Evolutionary conservation across 2,329 filamentous ascomycete genomes (phyloP).

Genomic region (Pseudophaeomoniella oleicola): DNA sequence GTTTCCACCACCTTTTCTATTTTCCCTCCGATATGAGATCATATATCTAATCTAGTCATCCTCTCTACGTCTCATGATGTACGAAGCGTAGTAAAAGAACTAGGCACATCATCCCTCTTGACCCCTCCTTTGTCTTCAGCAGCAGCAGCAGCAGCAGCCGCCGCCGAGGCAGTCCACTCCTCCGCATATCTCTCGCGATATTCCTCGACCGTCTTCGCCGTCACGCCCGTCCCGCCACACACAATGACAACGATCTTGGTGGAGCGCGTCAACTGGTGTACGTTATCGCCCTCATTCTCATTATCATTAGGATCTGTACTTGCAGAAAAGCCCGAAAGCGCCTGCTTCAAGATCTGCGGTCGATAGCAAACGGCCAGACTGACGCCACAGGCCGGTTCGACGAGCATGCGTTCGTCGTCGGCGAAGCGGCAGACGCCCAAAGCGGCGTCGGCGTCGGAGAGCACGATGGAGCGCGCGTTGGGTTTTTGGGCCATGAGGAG

Average conservation of each 20-base stretch:
- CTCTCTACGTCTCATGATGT: no score
- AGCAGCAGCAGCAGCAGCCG: neutral
- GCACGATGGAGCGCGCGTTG: slow-evolving; percentile 44
- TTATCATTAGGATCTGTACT: no score
- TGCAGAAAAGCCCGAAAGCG: slow-evolving; percentile 5
- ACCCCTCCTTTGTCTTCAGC: no score
- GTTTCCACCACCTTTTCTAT: no score
- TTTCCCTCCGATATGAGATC: no score
- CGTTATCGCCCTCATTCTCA: no score
- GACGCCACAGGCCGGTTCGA: slow-evolving; percentile 77
- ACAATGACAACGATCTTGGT: slow-evolving; percentile 22
- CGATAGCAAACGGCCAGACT: slow-evolving; percentile 38
- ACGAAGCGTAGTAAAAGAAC: neutral
- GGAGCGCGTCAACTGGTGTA: slow-evolving; percentile 14
- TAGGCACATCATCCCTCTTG: neutral
- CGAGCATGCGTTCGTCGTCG: slow-evolving; percentile 66
- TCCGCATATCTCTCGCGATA: slow-evolving; percentile 28
- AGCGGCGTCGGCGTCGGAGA: slow-evolving; percentile 65
- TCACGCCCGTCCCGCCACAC: slow-evolving; percentile 34
- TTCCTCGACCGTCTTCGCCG: slow-evolving; percentile 32
- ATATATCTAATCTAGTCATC: no score
- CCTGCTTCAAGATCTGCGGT: slow-evolving; percentile 1
- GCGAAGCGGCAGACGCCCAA: slow-evolving; percentile 62
- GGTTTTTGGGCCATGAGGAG: slow-evolving; percentile 47
- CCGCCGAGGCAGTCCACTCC: slow-evolving; percentile 12